Evolutionary conservation across 2,329 filamentous ascomycete species (phyloP).

Genomic region (Emmonsiellopsis sp.): DNA sequence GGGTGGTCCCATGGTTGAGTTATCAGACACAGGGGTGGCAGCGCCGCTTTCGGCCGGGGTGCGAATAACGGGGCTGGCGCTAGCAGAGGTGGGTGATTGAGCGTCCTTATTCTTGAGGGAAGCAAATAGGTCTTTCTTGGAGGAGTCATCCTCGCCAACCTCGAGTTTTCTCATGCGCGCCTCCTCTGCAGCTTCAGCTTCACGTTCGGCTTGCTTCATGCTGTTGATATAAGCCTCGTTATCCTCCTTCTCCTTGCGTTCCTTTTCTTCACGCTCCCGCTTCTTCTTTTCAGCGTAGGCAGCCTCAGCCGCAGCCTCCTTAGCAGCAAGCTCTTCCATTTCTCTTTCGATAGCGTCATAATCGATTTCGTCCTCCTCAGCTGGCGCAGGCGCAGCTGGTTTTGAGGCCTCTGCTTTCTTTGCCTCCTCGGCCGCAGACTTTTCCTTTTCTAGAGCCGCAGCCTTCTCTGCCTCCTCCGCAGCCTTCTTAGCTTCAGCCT

Average conservation of each 20-base stretch:
- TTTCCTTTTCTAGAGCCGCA: slow-evolving; percentile 12
- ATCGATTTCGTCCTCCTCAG: slow-evolving; percentile 34
- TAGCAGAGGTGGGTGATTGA: slow-evolving; percentile 18
- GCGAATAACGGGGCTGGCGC: slow-evolving; percentile 21
- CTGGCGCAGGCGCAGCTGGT: slow-evolving; percentile 12
- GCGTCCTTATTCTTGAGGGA: slow-evolving; percentile 34
- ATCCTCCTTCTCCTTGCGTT: slow-evolving; percentile 38
- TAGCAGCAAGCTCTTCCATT: slow-evolving; percentile 37
- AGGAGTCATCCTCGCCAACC: slow-evolving; percentile 24
- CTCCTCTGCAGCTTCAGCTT: slow-evolving; percentile 39
- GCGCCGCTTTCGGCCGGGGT: slow-evolving; percentile 36
- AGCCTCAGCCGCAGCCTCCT: slow-evolving; percentile 36
- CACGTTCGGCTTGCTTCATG: slow-evolving; percentile 40
- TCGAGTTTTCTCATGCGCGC: slow-evolving; percentile 34
- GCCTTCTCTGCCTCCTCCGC: slow-evolving; percentile 15
- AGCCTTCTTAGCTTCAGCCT: slow-evolving; percentile 15
- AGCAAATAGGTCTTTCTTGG: slow-evolving; percentile 32
- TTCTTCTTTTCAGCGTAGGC: slow-evolving; percentile 62
- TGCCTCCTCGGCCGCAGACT: slow-evolving; percentile 35
- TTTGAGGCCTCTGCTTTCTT: slow-evolving; percentile 32
- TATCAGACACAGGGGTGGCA: slow-evolving; percentile 36
- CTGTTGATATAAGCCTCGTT: slow-evolving; percentile 34
- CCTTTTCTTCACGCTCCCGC: slow-evolving; percentile 54
- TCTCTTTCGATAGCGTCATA: slow-evolving; percentile 39
- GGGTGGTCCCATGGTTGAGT: slow-evolving; percentile 36